Percentiles rank a stretch among this genome's conserved stretches.
Evolutionary conservation across 768 basidiomycete species (phyloP).

Genomic region (Boletus fagicola): DNA sequence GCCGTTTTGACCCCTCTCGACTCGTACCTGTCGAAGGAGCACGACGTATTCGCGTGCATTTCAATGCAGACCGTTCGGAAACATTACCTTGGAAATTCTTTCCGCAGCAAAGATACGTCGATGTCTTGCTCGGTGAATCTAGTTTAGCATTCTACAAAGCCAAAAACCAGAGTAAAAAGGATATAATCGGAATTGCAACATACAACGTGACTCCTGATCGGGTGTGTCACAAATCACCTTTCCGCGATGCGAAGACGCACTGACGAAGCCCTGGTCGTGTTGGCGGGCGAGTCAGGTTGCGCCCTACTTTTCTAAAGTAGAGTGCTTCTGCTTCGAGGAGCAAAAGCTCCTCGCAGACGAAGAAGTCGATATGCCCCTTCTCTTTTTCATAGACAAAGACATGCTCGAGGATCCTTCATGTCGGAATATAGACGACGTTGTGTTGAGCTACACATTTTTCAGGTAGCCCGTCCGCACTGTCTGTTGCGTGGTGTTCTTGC

Average conservation of each 20-base stretch:
- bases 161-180: slow-evolving; percentile 77
- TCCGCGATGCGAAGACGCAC: background rate
- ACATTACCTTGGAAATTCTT: slow-evolving; percentile 91
- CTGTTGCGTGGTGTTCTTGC: background rate
- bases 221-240: slow-evolving; percentile 44
- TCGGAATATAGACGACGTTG: slow-evolving; percentile 83
- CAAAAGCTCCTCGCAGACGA: slow-evolving; percentile 92
- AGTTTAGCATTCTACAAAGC: slow-evolving; percentile 96
- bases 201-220: slow-evolving; percentile 99
- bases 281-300: slow-evolving; percentile 61
- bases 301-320: slow-evolving; percentile 98
- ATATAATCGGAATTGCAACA: slow-evolving; percentile 97
- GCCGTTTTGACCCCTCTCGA: slow-evolving; percentile 79
- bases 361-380: slow-evolving; percentile 95
- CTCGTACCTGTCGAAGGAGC: slow-evolving; percentile 71
- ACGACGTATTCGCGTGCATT: slow-evolving; percentile 85
- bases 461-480: slow-evolving; percentile 46
- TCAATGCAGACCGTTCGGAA: slow-evolving; percentile 91
- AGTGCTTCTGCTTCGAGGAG: slow-evolving; percentile 99
- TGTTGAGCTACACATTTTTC: slow-evolving; percentile 98
- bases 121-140: slow-evolving; percentile 92
- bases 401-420: slow-evolving; percentile 91
- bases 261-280: background rate
- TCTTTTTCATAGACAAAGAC: slow-evolving; percentile 99
- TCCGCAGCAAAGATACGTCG: slow-evolving; percentile 87